Evolutionary conservation across 1,284 basidiomycete species (phyloP), one percentile per base, ranked within the genome.

Genomic region (Melanopsichium pennsylvanicum): DNA sequence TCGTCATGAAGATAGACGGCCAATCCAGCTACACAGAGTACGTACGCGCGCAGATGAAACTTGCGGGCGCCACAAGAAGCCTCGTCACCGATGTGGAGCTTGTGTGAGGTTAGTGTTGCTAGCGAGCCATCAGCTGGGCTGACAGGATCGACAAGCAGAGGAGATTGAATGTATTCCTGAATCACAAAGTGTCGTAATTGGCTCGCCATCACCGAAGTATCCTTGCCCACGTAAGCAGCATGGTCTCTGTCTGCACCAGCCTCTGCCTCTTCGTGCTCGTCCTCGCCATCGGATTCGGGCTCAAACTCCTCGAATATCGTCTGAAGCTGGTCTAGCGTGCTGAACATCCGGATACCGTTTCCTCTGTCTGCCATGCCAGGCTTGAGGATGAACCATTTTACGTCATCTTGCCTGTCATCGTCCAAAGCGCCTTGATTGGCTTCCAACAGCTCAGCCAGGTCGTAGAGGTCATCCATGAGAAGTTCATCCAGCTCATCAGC

Each of bases 311-410:
- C 85, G 74, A 98, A 93, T 40, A 97, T 96, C 1, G 82, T 79
- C 60, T 87, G 85, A 58, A 99, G 83, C 31, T 87, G 84, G 10
- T 88, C 87, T 78, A 90, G 89, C 41, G 86, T 89, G 47, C 90
- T 87, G 82, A 99, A 97, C 45, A 99, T 84, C 32, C 94, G 84
- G 64, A 99, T 95, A 0, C 95, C 96, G 84, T 93, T 91, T 4
- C 93, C 96, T 48, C 93, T 86, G 84, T 98, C 95, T 1, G 94
- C 90, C 90, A 99, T 96, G 11, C 93, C 93, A 32, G 96, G 94
- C 83, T 99, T 99, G 47, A 98, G 45, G n/a, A 81, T 80, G 47
- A 74, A 79, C 79, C 79, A 81, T 32, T 27, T 47, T 23, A 69
- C 93, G 59, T 84, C 87, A 7, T 81, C 72, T 19, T 38, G 21